Percentiles rank a stretch among this genome's conserved stretches.
Conservation (phyloP, 2,329 filamentous ascomycete species). For the Cylindrodendrum hubeiense region DNA sequence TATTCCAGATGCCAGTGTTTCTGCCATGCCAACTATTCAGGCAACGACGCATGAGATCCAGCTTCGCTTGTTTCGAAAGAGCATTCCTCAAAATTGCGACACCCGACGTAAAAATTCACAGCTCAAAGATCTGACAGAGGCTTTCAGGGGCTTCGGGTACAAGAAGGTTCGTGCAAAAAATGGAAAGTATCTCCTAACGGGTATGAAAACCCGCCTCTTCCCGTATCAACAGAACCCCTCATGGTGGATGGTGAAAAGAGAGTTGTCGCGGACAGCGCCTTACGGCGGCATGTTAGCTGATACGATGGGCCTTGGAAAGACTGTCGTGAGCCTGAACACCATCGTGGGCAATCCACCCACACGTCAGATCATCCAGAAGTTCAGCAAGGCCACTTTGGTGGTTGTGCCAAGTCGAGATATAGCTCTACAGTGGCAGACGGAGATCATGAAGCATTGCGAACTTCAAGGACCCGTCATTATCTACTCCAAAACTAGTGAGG, state of each 20-base stretch:
- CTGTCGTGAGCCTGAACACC: conserved; percentile 81
- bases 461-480: background rate
- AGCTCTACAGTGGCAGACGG: conserved; percentile 45
- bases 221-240: conserved; percentile 64
- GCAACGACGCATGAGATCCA: conserved; percentile 20
- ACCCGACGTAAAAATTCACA: conserved; percentile 28
- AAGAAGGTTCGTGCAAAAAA: conserved; percentile 20
- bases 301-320: conserved; percentile 76
- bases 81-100: conserved; percentile 31
- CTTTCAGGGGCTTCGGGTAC: conserved; percentile 31
- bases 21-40: background rate
- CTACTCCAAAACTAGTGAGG: conserved; percentile 24
- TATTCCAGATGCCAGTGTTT: background rate
- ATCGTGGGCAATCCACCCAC: conserved; percentile 70
- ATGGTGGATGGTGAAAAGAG: conserved; percentile 67
- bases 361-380: conserved; percentile 50
- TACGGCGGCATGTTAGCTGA: conserved; percentile 73
- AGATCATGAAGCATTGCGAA: conserved; percentile 44
- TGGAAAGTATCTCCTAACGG: conserved; percentile 27
- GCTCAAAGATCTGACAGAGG: conserved; percentile 27
- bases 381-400: conserved; percentile 52
- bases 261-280: conserved; percentile 53
- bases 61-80: background rate
- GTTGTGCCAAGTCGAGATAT: conserved; percentile 44
- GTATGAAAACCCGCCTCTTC: conserved; percentile 50